phyloP scores from a whole-genome alignment of 805 yeast genomes.

The Starmerella sirachaensis region DNA sequence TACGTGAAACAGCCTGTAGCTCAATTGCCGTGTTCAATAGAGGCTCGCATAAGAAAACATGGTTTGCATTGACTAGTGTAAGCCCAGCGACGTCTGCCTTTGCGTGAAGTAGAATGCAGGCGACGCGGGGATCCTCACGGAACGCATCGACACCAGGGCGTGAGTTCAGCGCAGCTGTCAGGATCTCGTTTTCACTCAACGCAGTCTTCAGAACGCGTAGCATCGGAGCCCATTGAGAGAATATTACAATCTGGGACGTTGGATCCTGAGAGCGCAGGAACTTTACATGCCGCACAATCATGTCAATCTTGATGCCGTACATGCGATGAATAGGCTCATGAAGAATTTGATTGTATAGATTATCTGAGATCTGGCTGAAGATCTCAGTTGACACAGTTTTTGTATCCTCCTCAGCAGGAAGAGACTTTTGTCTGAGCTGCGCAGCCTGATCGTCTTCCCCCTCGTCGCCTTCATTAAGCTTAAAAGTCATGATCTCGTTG shows the following conservation, averaged over 20 bases:
- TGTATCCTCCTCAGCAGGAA: not conserved
- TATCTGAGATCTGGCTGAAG: conserved; percentile 22
- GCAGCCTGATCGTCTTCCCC: not conserved
- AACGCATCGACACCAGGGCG: conserved; percentile 10
- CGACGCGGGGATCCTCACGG: conserved; percentile 46
- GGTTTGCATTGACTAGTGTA: conserved; percentile 83
- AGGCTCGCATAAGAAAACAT: conserved; percentile 87
- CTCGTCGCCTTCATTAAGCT: conserved; percentile 2
- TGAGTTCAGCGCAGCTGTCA: conserved; percentile 41
- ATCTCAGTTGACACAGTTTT: conserved; percentile 13
- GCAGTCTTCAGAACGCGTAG: conserved; percentile 56
- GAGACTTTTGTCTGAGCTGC: not conserved
- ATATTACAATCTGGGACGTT: conserved; percentile 66
- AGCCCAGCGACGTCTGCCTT: conserved; percentile 70
- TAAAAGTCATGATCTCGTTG: conserved; percentile 1
- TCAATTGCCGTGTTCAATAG: conserved; percentile 78
- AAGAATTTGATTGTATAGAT: conserved; percentile 30
- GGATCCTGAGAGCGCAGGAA: conserved; percentile 49
- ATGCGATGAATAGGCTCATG: conserved; percentile 33
- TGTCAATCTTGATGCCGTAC: conserved; percentile 81
- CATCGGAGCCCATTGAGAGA: conserved; percentile 81
- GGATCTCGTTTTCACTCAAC: conserved; percentile 44
- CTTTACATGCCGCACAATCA: conserved; percentile 59
- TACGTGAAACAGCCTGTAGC: conserved; percentile 80
- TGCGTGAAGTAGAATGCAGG: conserved; percentile 78